A percentile compares a stretch with the other conserved stretches of the same genome.
These are phyloP conservation scores for Eucalyptus erythrocorys DNA, from an alignment of 345 rosid species.

Conservation along the genomic window DNA sequence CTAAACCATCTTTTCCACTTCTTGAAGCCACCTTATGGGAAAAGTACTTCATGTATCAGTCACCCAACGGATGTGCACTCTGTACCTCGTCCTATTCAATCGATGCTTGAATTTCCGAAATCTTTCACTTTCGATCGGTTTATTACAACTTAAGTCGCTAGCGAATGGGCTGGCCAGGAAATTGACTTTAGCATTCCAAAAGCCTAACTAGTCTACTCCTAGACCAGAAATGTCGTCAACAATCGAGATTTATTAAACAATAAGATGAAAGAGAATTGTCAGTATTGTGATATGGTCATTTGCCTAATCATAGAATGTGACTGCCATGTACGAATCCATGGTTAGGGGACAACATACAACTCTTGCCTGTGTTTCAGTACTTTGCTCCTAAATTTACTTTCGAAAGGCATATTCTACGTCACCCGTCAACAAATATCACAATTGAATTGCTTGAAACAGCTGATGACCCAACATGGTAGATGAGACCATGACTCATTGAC, in stretches of 20 bases:
- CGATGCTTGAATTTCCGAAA: background rate
- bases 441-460: background rate
- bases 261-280: background rate
- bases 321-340: background rate
- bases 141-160: too few species aligned
- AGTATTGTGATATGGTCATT: background rate
- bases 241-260: background rate
- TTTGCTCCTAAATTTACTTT: background rate
- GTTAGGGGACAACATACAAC: background rate
- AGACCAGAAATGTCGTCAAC: background rate
- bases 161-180: too few species aligned
- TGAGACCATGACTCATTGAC: background rate
- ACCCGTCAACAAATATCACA: background rate
- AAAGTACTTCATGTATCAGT: background rate
- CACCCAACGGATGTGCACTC: too few species aligned
- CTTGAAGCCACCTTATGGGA: too few species aligned
- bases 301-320: background rate
- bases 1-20: too few species aligned
- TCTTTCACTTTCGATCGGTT: background rate
- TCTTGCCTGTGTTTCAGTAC: background rate
- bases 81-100: too few species aligned
- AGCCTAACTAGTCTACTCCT: background rate
- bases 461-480: background rate
- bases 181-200: background rate
- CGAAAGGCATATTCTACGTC: background rate